These are phyloP conservation scores for Brachypodium distachyon DNA, from an alignment of 202 grass and related monocot species.

Conservation along the genomic window DNA sequence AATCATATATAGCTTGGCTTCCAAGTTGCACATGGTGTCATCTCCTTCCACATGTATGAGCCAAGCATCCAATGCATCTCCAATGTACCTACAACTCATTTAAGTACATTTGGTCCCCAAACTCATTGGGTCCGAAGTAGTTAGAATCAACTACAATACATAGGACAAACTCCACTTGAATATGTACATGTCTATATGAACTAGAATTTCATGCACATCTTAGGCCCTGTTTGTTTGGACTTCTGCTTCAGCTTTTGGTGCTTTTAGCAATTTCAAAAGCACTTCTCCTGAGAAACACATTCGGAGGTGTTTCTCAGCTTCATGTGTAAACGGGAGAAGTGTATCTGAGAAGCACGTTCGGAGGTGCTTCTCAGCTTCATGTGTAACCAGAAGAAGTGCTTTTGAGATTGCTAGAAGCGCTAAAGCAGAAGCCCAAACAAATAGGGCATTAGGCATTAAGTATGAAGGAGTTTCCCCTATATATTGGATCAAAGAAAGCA, in stretches of 20 bases:
- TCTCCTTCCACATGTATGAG: background rate
- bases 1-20: background rate
- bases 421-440: no score
- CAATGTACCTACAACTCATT: background rate
- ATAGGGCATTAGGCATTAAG: background rate
- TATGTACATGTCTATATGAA: background rate
- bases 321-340: no score
- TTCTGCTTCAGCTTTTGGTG: no score
- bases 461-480: background rate
- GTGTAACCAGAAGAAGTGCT: no score
- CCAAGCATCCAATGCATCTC: background rate
- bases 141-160: background rate
- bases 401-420: no score
- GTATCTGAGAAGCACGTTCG: no score
- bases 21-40: background rate
- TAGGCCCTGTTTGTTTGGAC: no score
- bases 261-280: no score
- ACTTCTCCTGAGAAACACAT: no score
- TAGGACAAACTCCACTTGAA: background rate
- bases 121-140: background rate
- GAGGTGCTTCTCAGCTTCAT: no score
- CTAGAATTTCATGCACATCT: background rate
- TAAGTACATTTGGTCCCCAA: background rate
- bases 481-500: background rate
- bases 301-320: no score